Evolutionary conservation across 768 basidiomycete genomes (phyloP).

Genomic region (Podaxis sp.): DNA sequence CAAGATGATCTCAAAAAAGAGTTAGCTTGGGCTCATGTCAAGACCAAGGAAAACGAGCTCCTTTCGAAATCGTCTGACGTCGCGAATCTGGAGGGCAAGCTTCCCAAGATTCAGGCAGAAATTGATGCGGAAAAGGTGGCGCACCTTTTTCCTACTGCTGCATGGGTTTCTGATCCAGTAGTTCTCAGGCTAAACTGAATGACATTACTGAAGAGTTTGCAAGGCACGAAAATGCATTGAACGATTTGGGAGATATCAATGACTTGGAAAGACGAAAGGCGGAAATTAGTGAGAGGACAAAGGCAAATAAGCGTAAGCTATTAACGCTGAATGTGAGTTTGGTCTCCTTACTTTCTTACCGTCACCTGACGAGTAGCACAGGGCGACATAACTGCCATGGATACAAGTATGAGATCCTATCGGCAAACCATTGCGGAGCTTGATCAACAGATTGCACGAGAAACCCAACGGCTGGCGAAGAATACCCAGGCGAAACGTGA

Average conservation of each 20-base stretch:
- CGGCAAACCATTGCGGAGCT: conserved; percentile 35
- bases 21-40: conserved; percentile 86
- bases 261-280: conserved; percentile 37
- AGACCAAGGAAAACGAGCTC: conserved; percentile 62
- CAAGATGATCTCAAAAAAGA: conserved; percentile 74
- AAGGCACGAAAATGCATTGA: conserved; percentile 27
- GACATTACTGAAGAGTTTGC: conserved; percentile 30
- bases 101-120: conserved; percentile 37
- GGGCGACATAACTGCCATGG: conserved; percentile 53
- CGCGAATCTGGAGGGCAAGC: conserved; percentile 29
- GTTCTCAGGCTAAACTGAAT: conserved; percentile 28
- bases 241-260: conserved; percentile 30
- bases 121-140: conserved; percentile 34
- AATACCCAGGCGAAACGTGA: conserved; percentile 65
- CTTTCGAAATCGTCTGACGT: conserved; percentile 32
- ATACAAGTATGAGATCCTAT: conserved; percentile 31
- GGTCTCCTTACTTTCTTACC: not conserved
- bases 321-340: conserved; percentile 41
- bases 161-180: not conserved
- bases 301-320: conserved; percentile 43
- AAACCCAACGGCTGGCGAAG: conserved; percentile 50
- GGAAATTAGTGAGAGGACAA: conserved; percentile 44
- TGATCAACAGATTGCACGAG: conserved; percentile 49
- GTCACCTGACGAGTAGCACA: conserved; percentile 22
- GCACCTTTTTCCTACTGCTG: not conserved